phyloP scores from a whole-genome alignment of 176 grass and related monocot genomes.

The Canna indica region DNA sequence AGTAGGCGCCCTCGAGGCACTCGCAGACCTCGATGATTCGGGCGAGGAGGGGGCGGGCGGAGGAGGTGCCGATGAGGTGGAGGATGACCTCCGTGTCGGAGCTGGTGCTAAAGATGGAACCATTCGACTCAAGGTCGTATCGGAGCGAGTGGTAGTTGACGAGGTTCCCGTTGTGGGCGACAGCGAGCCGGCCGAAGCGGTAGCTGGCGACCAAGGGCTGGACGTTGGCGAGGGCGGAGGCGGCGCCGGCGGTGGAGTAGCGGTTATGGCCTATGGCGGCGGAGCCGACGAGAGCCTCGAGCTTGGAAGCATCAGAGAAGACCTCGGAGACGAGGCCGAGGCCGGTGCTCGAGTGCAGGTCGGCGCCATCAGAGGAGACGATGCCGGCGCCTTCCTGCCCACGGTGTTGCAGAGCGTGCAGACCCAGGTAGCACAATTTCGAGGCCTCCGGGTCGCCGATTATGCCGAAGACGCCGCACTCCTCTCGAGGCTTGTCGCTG shows the following conservation, averaged over 20 bases:
- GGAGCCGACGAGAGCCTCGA: conserved; percentile 42
- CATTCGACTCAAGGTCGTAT: conserved; percentile 48
- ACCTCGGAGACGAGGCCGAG: conserved; percentile 76
- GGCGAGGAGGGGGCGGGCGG: conserved; percentile 62
- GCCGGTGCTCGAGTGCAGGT: conserved; percentile 44
- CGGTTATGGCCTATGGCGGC: conserved; percentile 69
- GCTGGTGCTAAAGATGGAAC: conserved; percentile 86
- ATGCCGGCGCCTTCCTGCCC: conserved; percentile 89
- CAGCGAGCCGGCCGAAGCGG: conserved; percentile 67
- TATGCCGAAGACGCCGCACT: conserved; percentile 88
- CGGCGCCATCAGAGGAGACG: conserved; percentile 27
- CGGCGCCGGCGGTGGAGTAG: conserved; percentile 68
- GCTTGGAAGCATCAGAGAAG: conserved; percentile 41
- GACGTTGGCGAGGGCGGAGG: conserved; percentile 44
- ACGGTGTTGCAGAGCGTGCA: conserved; percentile 89
- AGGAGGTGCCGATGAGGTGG: conserved; percentile 81
- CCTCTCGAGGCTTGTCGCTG: conserved; percentile 77
- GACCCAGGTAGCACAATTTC: conserved; percentile 56
- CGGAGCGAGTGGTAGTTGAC: conserved; percentile 64
- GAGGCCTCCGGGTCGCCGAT: conserved; percentile 70
- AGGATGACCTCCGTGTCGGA: conserved; percentile 97
- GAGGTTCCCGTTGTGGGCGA: conserved; percentile 87
- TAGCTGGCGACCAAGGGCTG: conserved; percentile 89
- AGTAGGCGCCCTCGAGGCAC: conserved; percentile 63
- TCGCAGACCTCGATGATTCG: conserved; percentile 71